Evolutionary conservation across 805 yeast genomes (phyloP).

Genomic region (Candida qinlingensis): DNA sequence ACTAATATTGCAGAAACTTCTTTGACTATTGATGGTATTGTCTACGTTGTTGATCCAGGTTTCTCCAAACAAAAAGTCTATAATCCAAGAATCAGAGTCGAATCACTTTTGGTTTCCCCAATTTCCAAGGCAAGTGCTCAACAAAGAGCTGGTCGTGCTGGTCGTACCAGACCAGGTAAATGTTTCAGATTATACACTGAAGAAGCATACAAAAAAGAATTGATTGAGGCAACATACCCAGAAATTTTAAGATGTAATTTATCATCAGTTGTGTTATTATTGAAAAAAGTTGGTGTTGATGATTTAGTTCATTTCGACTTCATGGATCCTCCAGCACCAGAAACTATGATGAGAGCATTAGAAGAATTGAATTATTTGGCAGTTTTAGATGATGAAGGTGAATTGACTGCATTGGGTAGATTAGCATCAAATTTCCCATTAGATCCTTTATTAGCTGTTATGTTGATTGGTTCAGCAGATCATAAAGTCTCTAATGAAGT

Average conservation of each 20-base stretch:
- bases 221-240: slow-evolving; percentile 93
- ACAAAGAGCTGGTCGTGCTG: slow-evolving; percentile 99
- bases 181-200: slow-evolving; percentile 95
- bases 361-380: slow-evolving; percentile 90
- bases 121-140: slow-evolving; percentile 97
- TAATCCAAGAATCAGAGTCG: slow-evolving; percentile 94
- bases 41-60: slow-evolving; percentile 96
- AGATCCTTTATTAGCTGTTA: slow-evolving; percentile 92
- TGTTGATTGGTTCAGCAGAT: slow-evolving; percentile 83
- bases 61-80: slow-evolving; percentile 94
- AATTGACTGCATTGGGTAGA: slow-evolving; percentile 83
- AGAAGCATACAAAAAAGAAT: slow-evolving; percentile 90
- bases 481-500: slow-evolving; percentile 86
- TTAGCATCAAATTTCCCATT: slow-evolving; percentile 89
- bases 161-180: slow-evolving; percentile 98
- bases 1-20: slow-evolving; percentile 98
- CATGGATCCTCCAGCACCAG: slow-evolving; percentile 99
- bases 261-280: slow-evolving; percentile 85
- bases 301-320: slow-evolving; percentile 97
- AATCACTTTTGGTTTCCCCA: slow-evolving; percentile 89
- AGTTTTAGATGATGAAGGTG: slow-evolving; percentile 90
- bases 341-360: slow-evolving; percentile 98
- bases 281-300: slow-evolving; percentile 91
- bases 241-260: slow-evolving; percentile 89
- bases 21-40: slow-evolving; percentile 94